These are phyloP conservation scores for Allantophomopsis cytisporea DNA, from an alignment of 2,329 filamentous ascomycete species.

Conservation along the genomic window DNA sequence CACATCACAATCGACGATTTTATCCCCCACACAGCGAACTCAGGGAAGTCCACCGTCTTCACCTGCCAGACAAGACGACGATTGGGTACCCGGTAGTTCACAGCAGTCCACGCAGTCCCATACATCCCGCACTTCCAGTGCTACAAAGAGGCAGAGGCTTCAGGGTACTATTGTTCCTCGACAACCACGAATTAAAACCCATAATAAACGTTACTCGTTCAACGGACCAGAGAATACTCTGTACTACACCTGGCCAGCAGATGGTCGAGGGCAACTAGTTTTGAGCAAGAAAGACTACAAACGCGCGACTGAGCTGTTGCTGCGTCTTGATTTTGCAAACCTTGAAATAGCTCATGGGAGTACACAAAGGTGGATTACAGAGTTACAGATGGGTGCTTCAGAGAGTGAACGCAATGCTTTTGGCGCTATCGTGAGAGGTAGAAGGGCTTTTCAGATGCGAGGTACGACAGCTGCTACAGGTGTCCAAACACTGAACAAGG, in stretches of 20 bases:
- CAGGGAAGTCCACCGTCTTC: background rate
- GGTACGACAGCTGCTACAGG: conserved; percentile 5
- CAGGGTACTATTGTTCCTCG: conserved; percentile 49
- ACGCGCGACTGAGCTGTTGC: conserved; percentile 52
- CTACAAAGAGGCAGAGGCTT: conserved; percentile 25
- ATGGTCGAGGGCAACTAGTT: conserved; percentile 48
- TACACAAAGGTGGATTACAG: conserved; percentile 56
- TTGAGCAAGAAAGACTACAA: conserved; percentile 53
- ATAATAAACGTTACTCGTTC: conserved; percentile 33
- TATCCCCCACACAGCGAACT: background rate
- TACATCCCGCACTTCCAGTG: no score
- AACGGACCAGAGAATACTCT: conserved; percentile 36
- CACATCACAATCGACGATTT: background rate
- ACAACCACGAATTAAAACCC: conserved; percentile 50
- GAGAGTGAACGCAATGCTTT: conserved; percentile 25
- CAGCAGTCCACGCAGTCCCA: background rate
- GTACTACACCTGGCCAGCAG: conserved; percentile 52
- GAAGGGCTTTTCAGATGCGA: conserved; percentile 15
- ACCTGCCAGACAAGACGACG: background rate
- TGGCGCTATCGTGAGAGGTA: conserved; percentile 36
- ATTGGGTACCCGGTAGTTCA: conserved; percentile 1
- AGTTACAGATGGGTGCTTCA: conserved; percentile 36
- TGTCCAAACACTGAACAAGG: conserved; percentile 22
- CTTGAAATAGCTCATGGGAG: conserved; percentile 47
- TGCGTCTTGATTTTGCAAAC: conserved; percentile 62